A percentile compares a stretch with the other conserved stretches of the same genome.
Evolutionary conservation across 108 stramenopile genomes (phyloP).

Genomic region (Bacterosira constricta): DNA sequence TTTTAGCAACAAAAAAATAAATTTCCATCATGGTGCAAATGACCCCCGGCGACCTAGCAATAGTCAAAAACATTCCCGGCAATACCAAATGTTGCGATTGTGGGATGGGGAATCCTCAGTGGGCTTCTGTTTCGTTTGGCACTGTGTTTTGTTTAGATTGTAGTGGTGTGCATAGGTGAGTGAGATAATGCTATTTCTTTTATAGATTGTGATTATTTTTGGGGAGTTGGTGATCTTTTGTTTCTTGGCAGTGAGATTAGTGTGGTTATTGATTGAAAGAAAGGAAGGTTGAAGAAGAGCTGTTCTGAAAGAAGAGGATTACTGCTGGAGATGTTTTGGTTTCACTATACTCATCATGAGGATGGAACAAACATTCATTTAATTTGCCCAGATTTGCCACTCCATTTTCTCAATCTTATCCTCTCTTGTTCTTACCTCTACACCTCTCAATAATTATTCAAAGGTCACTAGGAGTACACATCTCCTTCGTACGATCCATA

Average conservation of each 20-base stretch:
- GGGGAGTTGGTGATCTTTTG: background rate
- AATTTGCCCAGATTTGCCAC: no score
- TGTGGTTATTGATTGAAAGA: no score
- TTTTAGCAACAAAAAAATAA: no score
- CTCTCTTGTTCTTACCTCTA: background rate
- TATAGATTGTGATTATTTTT: background rate
- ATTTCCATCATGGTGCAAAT: constrained; percentile 81
- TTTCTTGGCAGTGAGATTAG: no score
- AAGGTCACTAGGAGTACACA: constrained; percentile 94
- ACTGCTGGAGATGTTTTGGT: no score
- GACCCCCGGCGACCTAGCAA: constrained; percentile 74
- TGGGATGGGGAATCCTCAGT: constrained; percentile 94
- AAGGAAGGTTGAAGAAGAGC: no score
- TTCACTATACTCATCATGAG: no score
- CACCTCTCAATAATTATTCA: background rate
- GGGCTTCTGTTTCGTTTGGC: constrained; percentile 96
- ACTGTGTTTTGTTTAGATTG: constrained; percentile 98
- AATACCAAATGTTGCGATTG: constrained; percentile 94
- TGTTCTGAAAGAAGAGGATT: no score
- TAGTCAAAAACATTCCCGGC: constrained; percentile 80
- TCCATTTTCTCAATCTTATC: no score
- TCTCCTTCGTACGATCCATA: constrained; percentile 95
- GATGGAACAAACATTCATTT: no score
- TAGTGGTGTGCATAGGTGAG: constrained; percentile 94
- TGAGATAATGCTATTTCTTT: background rate